These are phyloP conservation scores for Brassica balearica DNA, from an alignment of 441 rosid genomes.

Conservation along the genomic window DNA sequence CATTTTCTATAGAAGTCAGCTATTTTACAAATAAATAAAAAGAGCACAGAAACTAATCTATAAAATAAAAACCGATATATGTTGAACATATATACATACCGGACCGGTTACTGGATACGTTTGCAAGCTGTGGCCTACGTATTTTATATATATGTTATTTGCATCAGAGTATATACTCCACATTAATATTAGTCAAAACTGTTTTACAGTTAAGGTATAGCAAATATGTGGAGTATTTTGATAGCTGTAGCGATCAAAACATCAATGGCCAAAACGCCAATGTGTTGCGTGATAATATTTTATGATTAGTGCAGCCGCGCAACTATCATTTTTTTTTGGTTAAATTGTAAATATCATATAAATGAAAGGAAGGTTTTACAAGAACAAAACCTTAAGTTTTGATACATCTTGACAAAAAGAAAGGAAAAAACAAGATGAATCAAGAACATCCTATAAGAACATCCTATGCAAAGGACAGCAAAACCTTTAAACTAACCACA, in stretches of 20 bases:
- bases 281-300: not conserved
- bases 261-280: not conserved
- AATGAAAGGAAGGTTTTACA: too few species aligned
- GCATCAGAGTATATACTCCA: slow-evolving; percentile 5
- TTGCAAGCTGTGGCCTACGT: not conserved
- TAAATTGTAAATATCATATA: too few species aligned
- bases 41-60: not conserved
- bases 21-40: not conserved
- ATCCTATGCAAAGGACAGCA: too few species aligned
- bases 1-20: slow-evolving; percentile 26
- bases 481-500: too few species aligned
- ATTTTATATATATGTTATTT: not conserved
- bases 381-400: too few species aligned
- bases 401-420: too few species aligned
- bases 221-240: not conserved
- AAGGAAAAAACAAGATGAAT: too few species aligned
- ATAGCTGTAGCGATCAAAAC: slow-evolving; percentile 3
- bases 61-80: not conserved
- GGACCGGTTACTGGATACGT: not conserved
- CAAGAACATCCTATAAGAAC: too few species aligned
- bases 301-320: not conserved
- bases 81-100: not conserved
- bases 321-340: not conserved
- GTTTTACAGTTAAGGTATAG: slow-evolving; percentile 6
- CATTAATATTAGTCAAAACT: not conserved